Conservation (phyloP, 257 asterid species). For the Solanum appendiculatum region DNA sequence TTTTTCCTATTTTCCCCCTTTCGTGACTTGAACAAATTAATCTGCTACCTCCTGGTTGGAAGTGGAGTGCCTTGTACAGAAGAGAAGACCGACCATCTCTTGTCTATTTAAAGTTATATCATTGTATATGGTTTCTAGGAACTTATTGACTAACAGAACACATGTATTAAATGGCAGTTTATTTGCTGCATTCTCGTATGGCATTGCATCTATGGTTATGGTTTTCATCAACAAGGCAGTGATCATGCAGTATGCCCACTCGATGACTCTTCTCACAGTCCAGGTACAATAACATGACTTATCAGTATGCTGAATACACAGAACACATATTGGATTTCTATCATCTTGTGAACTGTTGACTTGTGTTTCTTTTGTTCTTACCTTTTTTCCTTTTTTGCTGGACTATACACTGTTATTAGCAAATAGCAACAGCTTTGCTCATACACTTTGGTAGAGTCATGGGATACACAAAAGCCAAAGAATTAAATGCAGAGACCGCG, state of each 20-base stretch:
- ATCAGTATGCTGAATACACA: neutral
- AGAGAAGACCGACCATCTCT: neutral
- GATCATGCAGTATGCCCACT: conserved; percentile 73
- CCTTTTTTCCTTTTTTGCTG: conserved; percentile 12
- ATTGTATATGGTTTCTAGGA: neutral
- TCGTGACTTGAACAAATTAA: neutral
- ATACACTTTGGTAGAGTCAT: conserved; percentile 65
- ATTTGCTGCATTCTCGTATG: conserved; percentile 70
- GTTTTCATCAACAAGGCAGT: conserved; percentile 96
- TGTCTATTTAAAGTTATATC: neutral
- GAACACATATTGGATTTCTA: neutral
- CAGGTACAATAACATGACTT: conserved; percentile 43
- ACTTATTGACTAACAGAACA: neutral
- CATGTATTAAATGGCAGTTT: conserved; percentile 38
- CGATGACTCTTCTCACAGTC: conserved; percentile 82
- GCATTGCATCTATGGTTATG: conserved; percentile 91
- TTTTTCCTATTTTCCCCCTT: neutral
- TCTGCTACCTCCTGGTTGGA: neutral
- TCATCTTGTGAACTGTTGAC: conserved; percentile 18
- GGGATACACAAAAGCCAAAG: conserved; percentile 75
- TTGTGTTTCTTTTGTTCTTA: neutral
- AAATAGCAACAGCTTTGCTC: conserved; percentile 80
- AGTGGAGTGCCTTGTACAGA: neutral
- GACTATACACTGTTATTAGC: conserved; percentile 47
- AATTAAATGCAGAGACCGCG: conserved; percentile 54